Percentiles rank a stretch among this genome's conserved stretches.
Conservation (phyloP, 2,329 filamentous ascomycete genomes). For the Clonostachys chloroleuca region DNA sequence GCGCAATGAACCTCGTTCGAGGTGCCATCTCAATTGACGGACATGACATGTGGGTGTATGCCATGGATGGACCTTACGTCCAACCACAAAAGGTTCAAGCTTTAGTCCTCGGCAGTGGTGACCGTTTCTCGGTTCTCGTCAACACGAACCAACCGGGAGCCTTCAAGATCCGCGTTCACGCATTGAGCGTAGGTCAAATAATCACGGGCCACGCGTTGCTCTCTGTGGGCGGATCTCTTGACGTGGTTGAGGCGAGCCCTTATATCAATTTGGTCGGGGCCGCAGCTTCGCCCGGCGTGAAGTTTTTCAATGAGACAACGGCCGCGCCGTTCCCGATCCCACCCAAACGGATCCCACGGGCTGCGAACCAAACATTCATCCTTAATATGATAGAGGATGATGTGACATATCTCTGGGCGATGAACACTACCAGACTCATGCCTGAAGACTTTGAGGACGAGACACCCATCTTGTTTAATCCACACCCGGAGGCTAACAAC, state of each 20-base stretch:
- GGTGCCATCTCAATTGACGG: conserved; percentile 44
- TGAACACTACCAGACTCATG: conserved; percentile 40
- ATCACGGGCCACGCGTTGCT: conserved; percentile 48
- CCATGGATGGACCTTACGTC: conserved; percentile 50
- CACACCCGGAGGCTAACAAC: conserved; percentile 22
- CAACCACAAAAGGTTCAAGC: conserved; percentile 43
- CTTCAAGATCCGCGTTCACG: conserved; percentile 51
- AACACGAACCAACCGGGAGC: conserved; percentile 38
- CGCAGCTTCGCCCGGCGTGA: conserved; percentile 30
- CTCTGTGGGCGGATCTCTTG: conserved; percentile 14
- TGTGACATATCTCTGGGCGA: conserved; percentile 47
- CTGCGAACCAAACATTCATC: conserved; percentile 39
- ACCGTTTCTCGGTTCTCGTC: conserved; percentile 41
- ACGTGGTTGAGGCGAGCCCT: background rate
- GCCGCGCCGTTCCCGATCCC: conserved; percentile 43
- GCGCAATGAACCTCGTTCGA: conserved; percentile 40
- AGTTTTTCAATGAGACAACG: conserved; percentile 34
- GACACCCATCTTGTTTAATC: conserved; percentile 40
- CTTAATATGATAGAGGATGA: conserved; percentile 30
- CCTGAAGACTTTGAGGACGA: conserved; percentile 23
- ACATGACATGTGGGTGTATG: conserved; percentile 48
- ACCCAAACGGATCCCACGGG: conserved; percentile 28
- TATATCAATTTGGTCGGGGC: conserved; percentile 31
- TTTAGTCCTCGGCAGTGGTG: conserved; percentile 42
- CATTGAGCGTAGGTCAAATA: conserved; percentile 45